Conservation (phyloP, 257 asterid genomes). For the Capsicum baccatum region DNA sequence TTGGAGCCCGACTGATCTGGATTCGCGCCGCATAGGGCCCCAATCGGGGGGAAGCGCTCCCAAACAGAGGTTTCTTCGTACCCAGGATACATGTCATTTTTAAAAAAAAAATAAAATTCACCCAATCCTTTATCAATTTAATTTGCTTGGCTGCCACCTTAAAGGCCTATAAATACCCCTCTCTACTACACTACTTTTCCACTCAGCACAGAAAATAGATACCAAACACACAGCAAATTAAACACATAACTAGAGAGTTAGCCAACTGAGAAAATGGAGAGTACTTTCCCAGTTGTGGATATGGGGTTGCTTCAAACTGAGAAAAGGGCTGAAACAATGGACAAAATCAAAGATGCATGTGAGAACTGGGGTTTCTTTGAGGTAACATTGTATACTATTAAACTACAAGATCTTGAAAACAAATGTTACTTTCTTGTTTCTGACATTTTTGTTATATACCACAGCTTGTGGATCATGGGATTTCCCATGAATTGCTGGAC, state of each 20-base stretch:
- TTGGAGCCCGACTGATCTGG: too few species aligned
- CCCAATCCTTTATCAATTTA: not conserved
- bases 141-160: not conserved
- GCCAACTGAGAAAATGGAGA: constrained; percentile 40
- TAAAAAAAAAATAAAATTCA: not conserved
- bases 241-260: not conserved
- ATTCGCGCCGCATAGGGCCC: too few species aligned
- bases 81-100: too few species aligned
- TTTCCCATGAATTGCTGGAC: constrained; percentile 60
- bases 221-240: constrained; percentile 18
- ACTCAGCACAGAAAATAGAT: constrained; percentile 17
- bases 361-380: constrained; percentile 82
- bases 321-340: constrained; percentile 64
- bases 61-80: too few species aligned
- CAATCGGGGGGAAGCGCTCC: too few species aligned
- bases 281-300: constrained; percentile 59
- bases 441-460: not conserved
- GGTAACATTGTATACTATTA: constrained; percentile 39
- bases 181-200: not conserved
- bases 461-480: constrained; percentile 67
- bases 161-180: constrained; percentile 56
- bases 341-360: constrained; percentile 63
- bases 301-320: constrained; percentile 68
- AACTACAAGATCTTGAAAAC: not conserved
- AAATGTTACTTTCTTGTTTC: not conserved